Evolutionary conservation across 768 basidiomycete genomes (phyloP).

Genomic region (Lactarius trivialis): DNA sequence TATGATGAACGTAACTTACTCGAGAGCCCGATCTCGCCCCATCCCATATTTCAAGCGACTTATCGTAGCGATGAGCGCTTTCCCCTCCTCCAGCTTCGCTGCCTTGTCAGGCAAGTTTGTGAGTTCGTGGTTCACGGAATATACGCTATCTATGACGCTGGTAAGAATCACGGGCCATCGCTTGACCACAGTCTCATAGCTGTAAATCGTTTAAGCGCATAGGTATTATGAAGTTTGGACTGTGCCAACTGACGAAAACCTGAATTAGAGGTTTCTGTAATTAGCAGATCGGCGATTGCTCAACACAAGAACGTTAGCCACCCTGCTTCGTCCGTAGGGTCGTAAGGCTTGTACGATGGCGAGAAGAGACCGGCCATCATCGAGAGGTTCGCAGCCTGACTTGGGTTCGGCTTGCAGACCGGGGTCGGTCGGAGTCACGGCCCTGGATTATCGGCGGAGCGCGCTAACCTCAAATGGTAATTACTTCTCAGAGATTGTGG

Average conservation of each 20-base stretch:
- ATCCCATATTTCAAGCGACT: conserved; percentile 85
- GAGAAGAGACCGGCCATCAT: conserved; percentile 32
- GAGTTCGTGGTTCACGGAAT: conserved; percentile 60
- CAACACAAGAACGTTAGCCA: conserved; percentile 25
- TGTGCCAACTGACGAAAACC: conserved; percentile 56
- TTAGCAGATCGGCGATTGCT: background rate
- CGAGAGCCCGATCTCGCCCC: conserved; percentile 63
- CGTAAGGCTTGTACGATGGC: conserved; percentile 61
- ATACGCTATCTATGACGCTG: conserved; percentile 66
- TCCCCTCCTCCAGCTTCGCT: conserved; percentile 64
- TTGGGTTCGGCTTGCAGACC: background rate
- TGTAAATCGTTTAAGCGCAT: conserved; percentile 26
- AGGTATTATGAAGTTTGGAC: background rate
- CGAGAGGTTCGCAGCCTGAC: background rate
- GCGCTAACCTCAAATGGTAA: background rate
- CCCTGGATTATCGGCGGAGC: background rate
- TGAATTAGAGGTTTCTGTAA: conserved; percentile 7
- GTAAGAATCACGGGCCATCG: conserved; percentile 86
- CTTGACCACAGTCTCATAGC: conserved; percentile 72
- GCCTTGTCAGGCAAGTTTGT: conserved; percentile 33
- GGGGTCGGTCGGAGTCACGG: no score
- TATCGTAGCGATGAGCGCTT: conserved; percentile 63
- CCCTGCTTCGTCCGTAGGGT: conserved; percentile 65
- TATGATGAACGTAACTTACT: conserved; percentile 39
- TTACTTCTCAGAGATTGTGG: background rate